phyloP scores from a whole-genome alignment of 768 basidiomycete species.

The Leucocoprinus sp. region DNA sequence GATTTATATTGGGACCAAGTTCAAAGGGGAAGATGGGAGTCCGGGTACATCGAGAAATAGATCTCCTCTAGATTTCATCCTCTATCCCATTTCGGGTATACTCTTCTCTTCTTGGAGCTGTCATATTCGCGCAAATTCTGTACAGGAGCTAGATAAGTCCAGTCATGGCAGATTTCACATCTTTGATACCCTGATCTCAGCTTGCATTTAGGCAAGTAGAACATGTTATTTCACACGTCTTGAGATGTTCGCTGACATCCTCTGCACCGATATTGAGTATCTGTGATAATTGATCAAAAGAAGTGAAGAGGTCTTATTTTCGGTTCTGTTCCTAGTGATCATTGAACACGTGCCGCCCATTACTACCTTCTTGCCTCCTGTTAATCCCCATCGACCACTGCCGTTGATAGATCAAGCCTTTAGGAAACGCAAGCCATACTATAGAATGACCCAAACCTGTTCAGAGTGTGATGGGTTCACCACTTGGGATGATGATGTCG shows the following conservation, averaged over 20 bases:
- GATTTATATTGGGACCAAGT: too few species aligned
- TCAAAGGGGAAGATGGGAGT: conserved; percentile 13
- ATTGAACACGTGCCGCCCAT: too few species aligned
- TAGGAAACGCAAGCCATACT: background rate
- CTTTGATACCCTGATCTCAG: conserved; percentile 4
- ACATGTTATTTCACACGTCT: too few species aligned
- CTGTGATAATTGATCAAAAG: background rate
- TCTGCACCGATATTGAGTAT: too few species aligned
- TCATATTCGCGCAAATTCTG: background rate
- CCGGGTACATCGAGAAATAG: conserved; percentile 11
- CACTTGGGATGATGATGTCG: conserved; percentile 48
- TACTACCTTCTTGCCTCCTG: too few species aligned
- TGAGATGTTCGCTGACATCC: too few species aligned
- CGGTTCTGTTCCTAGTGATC: too few species aligned
- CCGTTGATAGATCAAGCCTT: background rate
- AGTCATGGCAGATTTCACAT: conserved; percentile 9
- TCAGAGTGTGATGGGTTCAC: conserved; percentile 44
- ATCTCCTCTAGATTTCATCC: conserved; percentile 4
- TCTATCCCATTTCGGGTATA: background rate
- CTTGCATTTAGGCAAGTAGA: too few species aligned
- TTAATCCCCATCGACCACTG: background rate
- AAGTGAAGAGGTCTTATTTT: too few species aligned
- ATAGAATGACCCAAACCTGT: conserved; percentile 33
- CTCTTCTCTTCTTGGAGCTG: background rate
- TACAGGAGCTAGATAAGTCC: background rate